Evolutionary conservation across 2,329 filamentous ascomycete species (phyloP).

Genomic region (Curvularia hawaiiensis): DNA sequence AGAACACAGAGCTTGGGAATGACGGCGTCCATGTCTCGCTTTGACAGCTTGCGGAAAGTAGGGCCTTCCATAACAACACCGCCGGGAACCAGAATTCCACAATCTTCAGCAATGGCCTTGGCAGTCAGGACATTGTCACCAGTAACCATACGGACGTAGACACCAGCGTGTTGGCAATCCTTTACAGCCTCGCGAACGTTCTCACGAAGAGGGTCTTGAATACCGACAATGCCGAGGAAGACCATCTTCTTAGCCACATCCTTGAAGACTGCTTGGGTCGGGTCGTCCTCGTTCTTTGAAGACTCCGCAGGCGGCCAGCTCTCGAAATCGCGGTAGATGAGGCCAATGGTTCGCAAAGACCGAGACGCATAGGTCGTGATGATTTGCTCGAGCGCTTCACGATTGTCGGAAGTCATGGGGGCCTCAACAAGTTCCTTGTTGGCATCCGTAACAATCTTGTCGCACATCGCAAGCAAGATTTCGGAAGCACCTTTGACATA

Average conservation of each 20-base stretch:
- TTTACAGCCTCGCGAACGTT: slow-evolving; percentile 76
- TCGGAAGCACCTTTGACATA: slow-evolving; percentile 59
- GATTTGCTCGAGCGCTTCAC: slow-evolving; percentile 64
- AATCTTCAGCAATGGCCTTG: slow-evolving; percentile 78
- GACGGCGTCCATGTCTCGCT: slow-evolving; percentile 60
- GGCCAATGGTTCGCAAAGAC: slow-evolving; percentile 82
- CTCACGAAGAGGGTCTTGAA: slow-evolving; percentile 78
- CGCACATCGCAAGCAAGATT: slow-evolving; percentile 56
- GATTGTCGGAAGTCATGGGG: slow-evolving; percentile 62
- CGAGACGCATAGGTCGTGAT: slow-evolving; percentile 80
- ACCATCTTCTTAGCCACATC: slow-evolving; percentile 74
- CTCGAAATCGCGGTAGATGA: slow-evolving; percentile 83
- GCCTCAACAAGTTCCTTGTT: slow-evolving; percentile 60
- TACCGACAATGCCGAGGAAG: slow-evolving; percentile 76
- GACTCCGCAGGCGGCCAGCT: slow-evolving; percentile 74
- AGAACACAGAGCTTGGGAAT: slow-evolving; percentile 70
- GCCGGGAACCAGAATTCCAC: slow-evolving; percentile 73
- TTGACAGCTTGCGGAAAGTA: slow-evolving; percentile 73
- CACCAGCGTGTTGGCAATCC: slow-evolving; percentile 75
- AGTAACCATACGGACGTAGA: slow-evolving; percentile 84
- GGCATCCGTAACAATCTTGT: slow-evolving; percentile 63
- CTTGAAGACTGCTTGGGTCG: slow-evolving; percentile 67
- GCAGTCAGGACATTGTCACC: slow-evolving; percentile 82
- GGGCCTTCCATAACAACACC: slow-evolving; percentile 80
- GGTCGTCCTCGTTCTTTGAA: slow-evolving; percentile 64